These are phyloP conservation scores for Fraxinus platypoda DNA, from an alignment of 305 asterid genomes.

Conservation along the genomic window DNA sequence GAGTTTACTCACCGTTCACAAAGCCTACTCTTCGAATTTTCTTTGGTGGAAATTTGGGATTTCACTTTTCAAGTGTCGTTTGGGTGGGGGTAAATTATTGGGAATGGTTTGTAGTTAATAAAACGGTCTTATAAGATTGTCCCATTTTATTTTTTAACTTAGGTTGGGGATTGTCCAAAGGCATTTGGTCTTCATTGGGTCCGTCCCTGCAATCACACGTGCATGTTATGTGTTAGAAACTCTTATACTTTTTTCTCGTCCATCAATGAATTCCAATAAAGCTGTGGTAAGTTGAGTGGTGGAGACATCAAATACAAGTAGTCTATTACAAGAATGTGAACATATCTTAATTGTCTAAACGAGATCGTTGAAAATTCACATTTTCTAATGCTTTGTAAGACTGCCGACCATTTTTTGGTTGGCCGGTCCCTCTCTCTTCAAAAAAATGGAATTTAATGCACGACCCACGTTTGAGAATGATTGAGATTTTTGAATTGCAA, in stretches of 20 bases:
- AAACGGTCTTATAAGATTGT: too few species aligned
- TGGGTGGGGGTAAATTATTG: too few species aligned
- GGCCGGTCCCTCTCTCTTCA: background rate
- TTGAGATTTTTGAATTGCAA: background rate
- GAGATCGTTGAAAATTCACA: background rate
- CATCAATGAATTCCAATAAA: background rate
- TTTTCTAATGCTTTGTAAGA: background rate
- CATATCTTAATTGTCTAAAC: background rate
- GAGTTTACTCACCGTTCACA: too few species aligned
- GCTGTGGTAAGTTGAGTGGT: background rate
- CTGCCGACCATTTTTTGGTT: background rate
- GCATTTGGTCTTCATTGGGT: too few species aligned
- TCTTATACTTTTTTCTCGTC: too few species aligned
- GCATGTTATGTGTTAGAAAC: background rate
- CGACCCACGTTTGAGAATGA: slow-evolving; percentile 23
- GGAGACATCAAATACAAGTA: background rate
- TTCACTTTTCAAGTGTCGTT: too few species aligned
- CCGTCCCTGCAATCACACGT: background rate
- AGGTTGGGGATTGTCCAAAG: too few species aligned
- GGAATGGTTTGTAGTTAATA: too few species aligned
- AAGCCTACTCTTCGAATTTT: too few species aligned
- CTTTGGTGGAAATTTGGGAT: too few species aligned
- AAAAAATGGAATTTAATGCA: background rate
- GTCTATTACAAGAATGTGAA: background rate
- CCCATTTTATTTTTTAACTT: too few species aligned